phyloP scores from a whole-genome alignment of 1,284 basidiomycete species.

The Ganoderma lingzhi region DNA sequence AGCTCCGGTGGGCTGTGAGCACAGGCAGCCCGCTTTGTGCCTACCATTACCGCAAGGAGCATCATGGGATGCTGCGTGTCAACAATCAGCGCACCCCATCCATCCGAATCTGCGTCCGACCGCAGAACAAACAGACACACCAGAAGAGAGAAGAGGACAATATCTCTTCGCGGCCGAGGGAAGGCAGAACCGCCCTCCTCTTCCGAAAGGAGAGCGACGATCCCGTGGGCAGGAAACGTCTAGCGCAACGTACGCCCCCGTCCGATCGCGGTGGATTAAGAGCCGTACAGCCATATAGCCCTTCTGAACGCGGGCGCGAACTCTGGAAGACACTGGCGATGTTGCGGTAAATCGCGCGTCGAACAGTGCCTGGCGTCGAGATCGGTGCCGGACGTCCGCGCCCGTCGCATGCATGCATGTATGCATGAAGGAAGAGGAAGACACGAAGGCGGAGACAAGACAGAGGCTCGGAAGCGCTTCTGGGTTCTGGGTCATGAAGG shows the following conservation, averaged over 20 bases:
- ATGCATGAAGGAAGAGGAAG: not conserved
- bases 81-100: not conserved
- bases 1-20: not conserved
- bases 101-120: not conserved
- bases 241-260: not conserved
- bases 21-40: not conserved
- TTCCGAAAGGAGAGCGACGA: not conserved
- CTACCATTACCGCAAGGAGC: not conserved
- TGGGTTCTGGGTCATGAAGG: not conserved
- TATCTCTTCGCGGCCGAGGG: not conserved
- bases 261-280: not conserved
- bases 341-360: slow-evolving; percentile 7
- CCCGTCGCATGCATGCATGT: slow-evolving; percentile 6
- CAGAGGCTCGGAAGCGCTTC: not conserved
- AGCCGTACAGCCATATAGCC: not conserved
- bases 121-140: slow-evolving; percentile 2
- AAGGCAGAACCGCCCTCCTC: too few relatives aligned
- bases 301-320: not conserved
- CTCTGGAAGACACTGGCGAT: not conserved
- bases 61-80: not conserved
- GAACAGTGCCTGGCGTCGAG: slow-evolving; percentile 9
- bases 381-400: slow-evolving; percentile 7
- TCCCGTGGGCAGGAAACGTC: slow-evolving; percentile 1
- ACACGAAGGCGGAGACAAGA: not conserved
- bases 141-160: not conserved